Evolutionary conservation across 495 filamentous ascomycete species (phyloP), one percentile per base, ranked within the genome.

Genomic region (Alectoria sarmentosa): DNA sequence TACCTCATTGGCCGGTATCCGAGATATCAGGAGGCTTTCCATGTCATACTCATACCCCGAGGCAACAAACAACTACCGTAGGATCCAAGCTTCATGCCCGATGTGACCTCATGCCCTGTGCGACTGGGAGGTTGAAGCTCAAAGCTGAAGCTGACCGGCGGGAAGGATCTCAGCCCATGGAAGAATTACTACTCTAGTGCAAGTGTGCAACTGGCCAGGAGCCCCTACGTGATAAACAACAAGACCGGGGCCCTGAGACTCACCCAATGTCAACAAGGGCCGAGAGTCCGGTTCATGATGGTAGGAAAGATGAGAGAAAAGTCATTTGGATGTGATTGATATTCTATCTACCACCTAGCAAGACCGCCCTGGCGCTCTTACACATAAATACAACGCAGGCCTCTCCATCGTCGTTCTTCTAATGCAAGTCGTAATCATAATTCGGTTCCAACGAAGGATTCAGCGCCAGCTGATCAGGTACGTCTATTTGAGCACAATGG

Each of bases 361-460:
- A 63, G 60, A 66, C 61, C 58, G 60, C 60, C 37, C 68, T 61
- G 55, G 63, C 66, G 55, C 66, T 66, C 60, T 67, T 17, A 66
- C 63, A 57, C 59, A 58, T 32, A 55, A 59, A 34, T 46, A 30
- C 42, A 60, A 38, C 15, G 48, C 52, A 49, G 49, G 62, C 46
- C 32, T 62, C 39, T 19, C 36, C 49, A 14, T n/a, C 7, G 14
- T 57, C 41, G 1, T 59, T n/a, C 32, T 58, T 61, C 59, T 61
- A 60, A 26, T 64, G 54, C 61, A 49, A 56, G 52, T 49, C 58
- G 58, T 68, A 42, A 61, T 54, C 59, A 42, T 44, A 13, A 65
- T 60, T 23, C 34, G 48, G 14, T 23, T 56, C 63, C 63, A 63
- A 61, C 42, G 60, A 69, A 65, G 58, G 59, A 62, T 36, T 66